Evolutionary conservation across 1,284 basidiomycete genomes (phyloP).

Genomic region (Mycosarcoma mackinlayi): DNA sequence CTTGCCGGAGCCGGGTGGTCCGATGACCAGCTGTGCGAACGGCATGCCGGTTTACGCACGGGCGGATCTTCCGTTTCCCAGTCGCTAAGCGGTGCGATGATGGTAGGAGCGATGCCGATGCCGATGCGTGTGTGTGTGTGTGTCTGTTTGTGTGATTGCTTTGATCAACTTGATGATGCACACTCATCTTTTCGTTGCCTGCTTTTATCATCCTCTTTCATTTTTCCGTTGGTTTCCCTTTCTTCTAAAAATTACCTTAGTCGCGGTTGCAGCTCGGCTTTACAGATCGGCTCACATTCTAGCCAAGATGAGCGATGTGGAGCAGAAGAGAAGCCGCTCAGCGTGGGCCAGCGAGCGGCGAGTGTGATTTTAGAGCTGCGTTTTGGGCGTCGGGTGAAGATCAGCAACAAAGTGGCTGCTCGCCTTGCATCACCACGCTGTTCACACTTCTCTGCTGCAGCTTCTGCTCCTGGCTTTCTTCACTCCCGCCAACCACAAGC

Average conservation of each 20-base stretch:
- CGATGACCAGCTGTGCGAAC: slow-evolving; percentile 59
- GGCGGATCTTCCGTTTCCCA: too few relatives aligned
- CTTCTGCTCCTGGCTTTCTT: neutral
- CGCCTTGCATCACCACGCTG: slow-evolving; percentile 7
- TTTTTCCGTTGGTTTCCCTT: slow-evolving; percentile 4
- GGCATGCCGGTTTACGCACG: slow-evolving; percentile 32
- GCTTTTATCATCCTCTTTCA: slow-evolving; percentile 7
- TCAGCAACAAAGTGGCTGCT: too few relatives aligned
- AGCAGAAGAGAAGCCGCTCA: slow-evolving; percentile 5
- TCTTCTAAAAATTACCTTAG: slow-evolving; percentile 6
- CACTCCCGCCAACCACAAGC: neutral
- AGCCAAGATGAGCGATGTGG: slow-evolving; percentile 3
- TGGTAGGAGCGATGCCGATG: neutral
- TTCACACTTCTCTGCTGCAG: slow-evolving; percentile 9
- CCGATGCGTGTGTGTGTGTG: too few relatives aligned
- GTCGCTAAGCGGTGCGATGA: neutral
- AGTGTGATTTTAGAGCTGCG: slow-evolving; percentile 28
- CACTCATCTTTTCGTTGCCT: slow-evolving; percentile 4
- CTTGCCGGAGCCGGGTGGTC: slow-evolving; percentile 64
- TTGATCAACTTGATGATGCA: too few relatives aligned
- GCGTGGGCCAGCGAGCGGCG: slow-evolving; percentile 9
- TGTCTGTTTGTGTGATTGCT: too few relatives aligned
- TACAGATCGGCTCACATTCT: too few relatives aligned
- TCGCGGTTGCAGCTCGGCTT: neutral
- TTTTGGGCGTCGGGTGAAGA: too few relatives aligned